Evolutionary conservation across 345 rosid genomes (phyloP), one percentile per base, ranked within the genome.

Genomic region (Ceriops tagal): DNA sequence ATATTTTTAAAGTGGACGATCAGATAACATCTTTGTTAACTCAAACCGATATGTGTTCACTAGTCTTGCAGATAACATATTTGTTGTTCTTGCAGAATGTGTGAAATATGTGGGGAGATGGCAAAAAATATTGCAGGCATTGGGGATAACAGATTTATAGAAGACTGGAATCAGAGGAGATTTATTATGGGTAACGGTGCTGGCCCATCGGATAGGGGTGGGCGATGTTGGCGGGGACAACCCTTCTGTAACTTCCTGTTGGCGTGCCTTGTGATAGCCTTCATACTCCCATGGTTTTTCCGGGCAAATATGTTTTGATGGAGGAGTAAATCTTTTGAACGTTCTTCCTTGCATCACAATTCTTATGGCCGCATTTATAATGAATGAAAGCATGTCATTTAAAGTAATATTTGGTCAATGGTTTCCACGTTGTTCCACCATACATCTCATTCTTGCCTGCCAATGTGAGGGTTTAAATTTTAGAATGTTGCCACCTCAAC

Each of bases 211-310:
- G 76, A 76, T 4, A 65, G 71, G 32, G 35, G 68, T 8, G 71
- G 52, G 24, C 77, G 85, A 34, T 89, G 91, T 76, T 83, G 87
- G 95, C 76, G 83, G 31, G 85, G 88, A 47, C 88, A 87, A 68
- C 87, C 95, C 37, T 82, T 87, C 30, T 89, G 95, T 68, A 89
- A 89, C 83, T 83, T 89, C 78, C 73, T 89, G 68, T 78, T 87
- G 89, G 89, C 86, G 6, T 87, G 91, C 77, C 73, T 89, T 32
- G 91, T 87, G 15, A 84, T 89, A 53, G 89, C 91, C 51, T 89
- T 89, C 34, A 82, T 89, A 22, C 73, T 89, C 37, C 91, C 95
- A 22, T 89, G 91, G 91, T 85, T 89, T 71, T 81, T 89, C 68
- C 91, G 87, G 35, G 83, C 75, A 59, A 78, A 82, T 62, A 66